A percentile compares a stretch with the other conserved stretches of the same genome.
Conservation (phyloP, 83 land plant species). For the Picea engelmannii region DNA sequence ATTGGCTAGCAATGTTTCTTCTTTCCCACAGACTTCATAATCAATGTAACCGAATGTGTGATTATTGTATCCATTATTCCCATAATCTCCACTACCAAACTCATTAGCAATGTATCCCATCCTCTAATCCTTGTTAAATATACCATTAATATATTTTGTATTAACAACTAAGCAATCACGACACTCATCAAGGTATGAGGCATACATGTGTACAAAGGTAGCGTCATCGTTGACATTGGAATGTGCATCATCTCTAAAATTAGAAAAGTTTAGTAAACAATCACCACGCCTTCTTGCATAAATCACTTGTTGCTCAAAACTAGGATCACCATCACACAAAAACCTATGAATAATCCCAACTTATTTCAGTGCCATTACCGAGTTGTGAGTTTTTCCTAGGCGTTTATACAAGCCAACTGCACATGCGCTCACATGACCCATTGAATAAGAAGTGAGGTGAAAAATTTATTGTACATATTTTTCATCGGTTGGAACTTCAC, state of each 20-base stretch:
- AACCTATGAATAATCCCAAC: constrained; percentile 58
- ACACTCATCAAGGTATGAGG: constrained; percentile 44
- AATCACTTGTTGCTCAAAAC: constrained; percentile 44
- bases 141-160: constrained; percentile 11
- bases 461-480: constrained; percentile 52
- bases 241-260: constrained; percentile 55
- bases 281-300: constrained; percentile 34
- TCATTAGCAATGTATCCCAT: neutral
- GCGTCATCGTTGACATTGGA: constrained; percentile 49
- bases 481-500: constrained; percentile 48
- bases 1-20: neutral
- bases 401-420: constrained; percentile 34
- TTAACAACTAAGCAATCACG: constrained; percentile 24
- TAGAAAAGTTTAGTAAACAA: constrained; percentile 37
- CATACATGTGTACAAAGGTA: constrained; percentile 52
- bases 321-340: constrained; percentile 50
- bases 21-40: constrained; percentile 6
- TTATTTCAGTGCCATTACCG: constrained; percentile 61
- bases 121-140: neutral
- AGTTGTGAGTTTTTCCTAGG: constrained; percentile 52
- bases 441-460: constrained; percentile 47
- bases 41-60: constrained; percentile 7
- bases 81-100: constrained; percentile 8
- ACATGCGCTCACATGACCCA: constrained; percentile 47
- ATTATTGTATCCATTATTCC: constrained; percentile 11